A percentile compares a stretch with the other conserved stretches of the same genome.
Evolutionary conservation across 2,329 filamentous ascomycete species (phyloP).

Genomic region (Colletotrichum sp.): DNA sequence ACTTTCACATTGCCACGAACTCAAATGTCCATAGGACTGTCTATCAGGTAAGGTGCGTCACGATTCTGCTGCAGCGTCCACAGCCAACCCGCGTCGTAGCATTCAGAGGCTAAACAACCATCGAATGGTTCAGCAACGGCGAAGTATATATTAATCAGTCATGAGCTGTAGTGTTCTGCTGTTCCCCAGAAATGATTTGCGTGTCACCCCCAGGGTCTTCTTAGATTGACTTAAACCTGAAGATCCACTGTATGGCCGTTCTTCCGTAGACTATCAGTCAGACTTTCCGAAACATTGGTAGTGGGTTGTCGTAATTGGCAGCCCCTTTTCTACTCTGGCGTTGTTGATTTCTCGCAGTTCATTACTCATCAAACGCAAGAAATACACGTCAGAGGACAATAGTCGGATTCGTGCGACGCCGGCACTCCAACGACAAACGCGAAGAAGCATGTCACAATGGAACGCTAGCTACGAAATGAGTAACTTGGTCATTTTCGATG

Average conservation of each 20-base stretch:
- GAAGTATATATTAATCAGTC: not conserved
- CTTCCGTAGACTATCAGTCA: accelerated
- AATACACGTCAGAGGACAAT: no score
- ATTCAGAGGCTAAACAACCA: not conserved
- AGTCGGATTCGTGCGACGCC: no score
- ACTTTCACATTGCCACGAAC: accelerated
- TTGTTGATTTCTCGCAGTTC: no score
- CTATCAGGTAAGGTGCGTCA: no score
- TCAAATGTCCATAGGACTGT: accelerated
- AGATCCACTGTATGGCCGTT: accelerated
- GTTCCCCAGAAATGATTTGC: not conserved
- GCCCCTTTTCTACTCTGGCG: no score
- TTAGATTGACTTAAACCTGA: not conserved
- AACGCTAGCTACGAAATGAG: no score
- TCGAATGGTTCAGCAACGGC: accelerated
- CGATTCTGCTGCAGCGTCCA: accelerated
- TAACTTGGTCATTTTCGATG: no score
- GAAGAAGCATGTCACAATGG: no score
- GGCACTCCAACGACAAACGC: no score
- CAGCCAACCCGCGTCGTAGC: accelerated
- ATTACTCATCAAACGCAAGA: accelerated
- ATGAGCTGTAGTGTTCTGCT: accelerated
- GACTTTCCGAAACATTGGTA: not conserved
- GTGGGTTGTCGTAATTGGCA: no score
- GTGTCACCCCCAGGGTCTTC: not conserved